These are phyloP conservation scores for Diaporthe sp. DNA, from an alignment of 2,329 filamentous ascomycete species.

Conservation along the genomic window DNA sequence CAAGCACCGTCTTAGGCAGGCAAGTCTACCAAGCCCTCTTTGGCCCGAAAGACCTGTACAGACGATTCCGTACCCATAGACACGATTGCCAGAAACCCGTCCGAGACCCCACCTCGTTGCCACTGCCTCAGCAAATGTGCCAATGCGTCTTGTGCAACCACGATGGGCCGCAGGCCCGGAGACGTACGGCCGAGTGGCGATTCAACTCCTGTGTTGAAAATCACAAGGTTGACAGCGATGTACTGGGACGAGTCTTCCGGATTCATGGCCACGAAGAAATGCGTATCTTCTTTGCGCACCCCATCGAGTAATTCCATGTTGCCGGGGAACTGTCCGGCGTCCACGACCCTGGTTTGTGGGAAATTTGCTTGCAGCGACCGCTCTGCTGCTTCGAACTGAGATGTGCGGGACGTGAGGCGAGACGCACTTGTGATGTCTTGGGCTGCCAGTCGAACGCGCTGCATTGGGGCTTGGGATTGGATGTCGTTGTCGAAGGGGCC, in stretches of 20 bases:
- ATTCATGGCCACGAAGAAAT: constrained; percentile 1
- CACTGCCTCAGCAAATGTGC: constrained; percentile 15
- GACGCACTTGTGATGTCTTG: not conserved
- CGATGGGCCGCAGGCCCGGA: not conserved
- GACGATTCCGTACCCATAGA: not conserved
- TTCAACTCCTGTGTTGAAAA: not conserved
- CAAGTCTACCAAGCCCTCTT: constrained; percentile 1
- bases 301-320: constrained; percentile 6
- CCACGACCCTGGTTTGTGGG: constrained; percentile 2
- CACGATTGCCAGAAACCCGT: not conserved
- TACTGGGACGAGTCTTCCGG: constrained; percentile 4
- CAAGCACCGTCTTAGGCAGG: not conserved
- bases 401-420: not conserved
- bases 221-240: constrained; percentile 10
- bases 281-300: not conserved
- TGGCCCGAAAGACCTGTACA: not conserved
- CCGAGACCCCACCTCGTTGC: not conserved
- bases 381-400: not conserved
- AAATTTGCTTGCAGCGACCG: not conserved
- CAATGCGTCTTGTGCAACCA: constrained; percentile 18
- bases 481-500: not conserved
- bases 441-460: too few species aligned
- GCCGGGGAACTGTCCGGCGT: constrained; percentile 10
- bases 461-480: not conserved
- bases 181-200: not conserved